Percentiles rank a stretch among this genome's conserved stretches.
phyloP scores from a whole-genome alignment of 371 early-diverging fungal species.

The Syncephalis plumigaleata region DNA sequence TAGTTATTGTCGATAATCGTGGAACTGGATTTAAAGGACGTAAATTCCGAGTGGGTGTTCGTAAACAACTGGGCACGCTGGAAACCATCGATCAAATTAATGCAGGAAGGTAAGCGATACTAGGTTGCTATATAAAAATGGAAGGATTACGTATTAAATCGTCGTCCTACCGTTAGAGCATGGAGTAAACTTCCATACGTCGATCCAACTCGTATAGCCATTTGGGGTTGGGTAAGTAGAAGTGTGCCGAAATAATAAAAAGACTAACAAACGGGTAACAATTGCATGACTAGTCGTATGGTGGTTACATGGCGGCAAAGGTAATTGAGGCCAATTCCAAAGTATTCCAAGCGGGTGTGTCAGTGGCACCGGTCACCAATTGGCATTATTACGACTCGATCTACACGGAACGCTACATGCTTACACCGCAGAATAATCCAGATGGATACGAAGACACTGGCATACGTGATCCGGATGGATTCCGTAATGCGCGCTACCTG shows the following conservation, averaged over 20 bases:
- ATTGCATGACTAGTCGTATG: slow-evolving; percentile 47
- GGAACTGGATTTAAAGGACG: slow-evolving; percentile 53
- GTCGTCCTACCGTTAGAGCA: too few relatives aligned
- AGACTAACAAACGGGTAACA: not conserved
- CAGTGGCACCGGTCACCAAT: slow-evolving; percentile 94
- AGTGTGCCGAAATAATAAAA: not conserved
- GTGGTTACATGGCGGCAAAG: slow-evolving; percentile 80
- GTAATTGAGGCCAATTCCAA: slow-evolving; percentile 69
- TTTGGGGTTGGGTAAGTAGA: slow-evolving; percentile 72
- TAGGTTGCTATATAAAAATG: too few relatives aligned
- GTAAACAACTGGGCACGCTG: slow-evolving; percentile 54
- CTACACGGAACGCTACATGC: slow-evolving; percentile 96
- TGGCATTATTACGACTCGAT: slow-evolving; percentile 80
- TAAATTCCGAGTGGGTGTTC: slow-evolving; percentile 55
- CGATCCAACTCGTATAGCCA: slow-evolving; percentile 60
- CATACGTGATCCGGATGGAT: slow-evolving; percentile 66
- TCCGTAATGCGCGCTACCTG: slow-evolving; percentile 55
- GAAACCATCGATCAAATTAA: slow-evolving; percentile 79
- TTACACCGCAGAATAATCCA: slow-evolving; percentile 56
- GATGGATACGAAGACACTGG: slow-evolving; percentile 65
- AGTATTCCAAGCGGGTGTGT: slow-evolving; percentile 67
- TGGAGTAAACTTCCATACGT: slow-evolving; percentile 53
- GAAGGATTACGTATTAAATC: too few relatives aligned
- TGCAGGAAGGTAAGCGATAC: slow-evolving; percentile 36
- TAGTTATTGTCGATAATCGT: slow-evolving; percentile 17